Base-by-base conservation (phyloP, 2,329 filamentous ascomycete species). In the Neofusicoccum laricinum region DNA sequence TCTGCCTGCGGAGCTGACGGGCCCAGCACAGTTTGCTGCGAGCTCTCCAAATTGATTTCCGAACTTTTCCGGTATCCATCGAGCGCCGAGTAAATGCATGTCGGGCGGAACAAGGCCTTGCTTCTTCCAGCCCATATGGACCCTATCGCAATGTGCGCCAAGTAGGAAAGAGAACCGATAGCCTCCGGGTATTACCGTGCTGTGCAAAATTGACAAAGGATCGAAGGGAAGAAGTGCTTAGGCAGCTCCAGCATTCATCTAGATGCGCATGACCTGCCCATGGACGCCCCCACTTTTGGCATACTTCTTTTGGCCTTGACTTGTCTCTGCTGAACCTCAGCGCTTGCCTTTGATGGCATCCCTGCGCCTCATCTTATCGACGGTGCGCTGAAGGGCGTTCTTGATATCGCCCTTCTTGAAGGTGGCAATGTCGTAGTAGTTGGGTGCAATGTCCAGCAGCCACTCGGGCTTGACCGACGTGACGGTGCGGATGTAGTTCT, bases 401-500 rank as follows among this genome's bases (percentile, higher is more conserved):
- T 90, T 93, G 69, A 97, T 88, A 66, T 97, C 93, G 61, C 93
- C 92, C 76, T 96, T 92, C 49, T 78, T 87, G 77, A 98, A 97
- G 0, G 85, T 85, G 1, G 88, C 84, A 11, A 97, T 78, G 72
- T 99, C 92, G 77, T 97, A 99, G 79, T 99, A 99, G 17, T 85
- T 87, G 2, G 93, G 93, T 4, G 95, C 93, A 68, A 98, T 96
- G 77, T 99, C 95, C 90, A 98, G 76, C 67, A 99, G 81, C 95
- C 95, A 99, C 78, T 99, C 95, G 0, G 94, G 91, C 75, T 91
- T 90, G 63, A 99, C 90, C 34, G 91, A 88, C 12, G 93, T 98
- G 53, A 97, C 92, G 0, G 92, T 97, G 64, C 96, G 87, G 71
- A 99, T 94, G 77, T 97, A 99, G 80, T 98, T 96, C 85, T 99